Conservation (phyloP, 2,329 filamentous ascomycete genomes). For the Gremmenia infestans region DNA sequence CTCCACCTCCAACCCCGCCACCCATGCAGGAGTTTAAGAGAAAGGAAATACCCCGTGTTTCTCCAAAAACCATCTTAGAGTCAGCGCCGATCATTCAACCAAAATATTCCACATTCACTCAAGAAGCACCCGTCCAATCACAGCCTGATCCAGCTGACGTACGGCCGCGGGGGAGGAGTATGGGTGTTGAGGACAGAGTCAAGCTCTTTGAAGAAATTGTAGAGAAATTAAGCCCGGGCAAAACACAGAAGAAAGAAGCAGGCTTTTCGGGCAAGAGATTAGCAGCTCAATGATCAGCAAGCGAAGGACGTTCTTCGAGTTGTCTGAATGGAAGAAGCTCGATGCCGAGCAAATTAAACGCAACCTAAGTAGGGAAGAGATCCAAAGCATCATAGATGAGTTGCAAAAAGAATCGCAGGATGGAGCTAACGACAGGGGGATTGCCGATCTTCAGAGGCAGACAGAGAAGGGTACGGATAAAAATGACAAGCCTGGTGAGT, state of each 20-base stretch:
- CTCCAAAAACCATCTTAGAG: neutral
- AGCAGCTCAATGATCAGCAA: conserved; percentile 6
- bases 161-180: conserved; percentile 8
- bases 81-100: neutral
- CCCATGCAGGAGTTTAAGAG: neutral
- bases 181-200: conserved; percentile 23
- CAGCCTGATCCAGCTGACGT: neutral
- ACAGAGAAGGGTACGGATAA: neutral
- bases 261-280: conserved; percentile 10
- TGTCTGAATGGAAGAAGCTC: conserved; percentile 3
- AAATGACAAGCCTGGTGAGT: neutral
- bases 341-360: neutral
- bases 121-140: neutral
- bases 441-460: neutral
- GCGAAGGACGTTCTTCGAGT: conserved; percentile 19
- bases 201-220: conserved; percentile 21
- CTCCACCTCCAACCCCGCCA: neutral
- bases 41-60: neutral
- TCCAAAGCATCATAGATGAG: conserved; percentile 11
- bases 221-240: neutral
- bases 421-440: conserved; percentile 4
- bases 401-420: conserved; percentile 6
- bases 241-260: conserved; percentile 1
- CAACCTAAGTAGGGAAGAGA: conserved; percentile 5
- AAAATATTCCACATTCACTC: neutral